Evolutionary conservation across 208 protist species (phyloP), one percentile per base, ranked within the genome.

Genomic region (Tritrichomonas foetus): DNA sequence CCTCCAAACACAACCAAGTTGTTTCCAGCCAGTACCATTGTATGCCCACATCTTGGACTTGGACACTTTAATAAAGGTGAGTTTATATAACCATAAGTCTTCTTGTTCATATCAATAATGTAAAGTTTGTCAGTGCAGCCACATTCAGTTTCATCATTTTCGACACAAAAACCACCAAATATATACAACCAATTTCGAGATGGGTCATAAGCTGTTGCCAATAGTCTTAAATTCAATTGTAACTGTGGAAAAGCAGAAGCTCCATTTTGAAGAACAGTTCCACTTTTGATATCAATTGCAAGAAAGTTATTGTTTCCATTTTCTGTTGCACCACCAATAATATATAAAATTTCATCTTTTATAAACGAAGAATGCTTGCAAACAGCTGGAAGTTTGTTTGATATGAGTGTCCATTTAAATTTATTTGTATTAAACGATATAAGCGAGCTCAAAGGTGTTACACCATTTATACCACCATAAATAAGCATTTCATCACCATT

Each of bases 81-180:
- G 5, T 13, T 16, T n/a, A 84, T 53, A 30, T 13, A 33, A 13
- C 1, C 25, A 20, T 53, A 3, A 1, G 20, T 49, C 25, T 44
- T 47, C 27, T 36, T 78, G 47, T 78, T 78, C 41, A 84, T 84
- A n/a, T 84, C 44, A n/a, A 84, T n/a, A n/a, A 84, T 84, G n/a
- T 11, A 47, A 49, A 84, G 9, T 1, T 22, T 8, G 53, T 84
- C 36, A n/a, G 14, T 16, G 25, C 74, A 84, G 11, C 74, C 74
- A n/a, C 9, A 39, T 53, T 84, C 74, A 22, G 33, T 53, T 33
- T 33, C 36, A 44, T 53, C 36, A 53, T 49, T 22, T 0, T 3
- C 36, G 53, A 84, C 44, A 11, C 41, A 33, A 53, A 53, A 84
- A 22, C 74, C 74, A 22, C 74, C 74, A 84, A 53, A 25, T 13